Evolutionary conservation across 2,329 filamentous ascomycete species (phyloP).

Genomic region (Trichophyton schoenleinii): DNA sequence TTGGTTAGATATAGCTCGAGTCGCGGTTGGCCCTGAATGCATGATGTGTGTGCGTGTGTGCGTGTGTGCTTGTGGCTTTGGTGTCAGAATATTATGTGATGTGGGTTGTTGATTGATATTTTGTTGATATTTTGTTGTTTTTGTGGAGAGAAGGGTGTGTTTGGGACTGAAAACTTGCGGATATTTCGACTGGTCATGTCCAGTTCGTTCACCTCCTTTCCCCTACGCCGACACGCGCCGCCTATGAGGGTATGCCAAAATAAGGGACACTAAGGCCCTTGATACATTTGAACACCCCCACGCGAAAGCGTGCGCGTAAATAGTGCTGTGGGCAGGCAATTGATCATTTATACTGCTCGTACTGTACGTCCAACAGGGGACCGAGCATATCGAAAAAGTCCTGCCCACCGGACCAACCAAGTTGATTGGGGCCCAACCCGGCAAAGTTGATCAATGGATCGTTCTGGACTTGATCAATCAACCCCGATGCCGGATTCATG

Average conservation of each 20-base stretch:
- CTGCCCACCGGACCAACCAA: slow-evolving; percentile 16
- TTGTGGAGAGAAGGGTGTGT: neutral
- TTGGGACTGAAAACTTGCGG: neutral
- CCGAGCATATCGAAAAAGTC: slow-evolving; percentile 17
- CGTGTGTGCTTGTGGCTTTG: neutral
- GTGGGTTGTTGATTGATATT: neutral
- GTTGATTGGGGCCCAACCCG: slow-evolving; percentile 15
- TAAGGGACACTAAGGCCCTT: neutral
- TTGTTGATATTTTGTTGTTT: neutral
- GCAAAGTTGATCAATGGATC: slow-evolving; percentile 16
- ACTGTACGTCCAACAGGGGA: slow-evolving; percentile 15
- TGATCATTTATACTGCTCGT: slow-evolving; percentile 15
- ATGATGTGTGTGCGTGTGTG: neutral
- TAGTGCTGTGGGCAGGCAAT: neutral
- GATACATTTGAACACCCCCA: neutral
- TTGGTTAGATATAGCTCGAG: neutral
- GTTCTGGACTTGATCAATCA: slow-evolving; percentile 8
- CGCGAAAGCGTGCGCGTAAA: neutral
- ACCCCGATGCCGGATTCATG: slow-evolving; percentile 4
- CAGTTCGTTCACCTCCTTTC: slow-evolving; percentile 1
- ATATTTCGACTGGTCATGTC: neutral
- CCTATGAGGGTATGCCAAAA: too few species aligned
- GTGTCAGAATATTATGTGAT: neutral
- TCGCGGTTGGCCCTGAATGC: neutral
- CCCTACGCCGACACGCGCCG: too few species aligned